A percentile compares a stretch with the other conserved stretches of the same genome.
phyloP scores from a whole-genome alignment of 2,329 filamentous ascomycete species.

The Ceratocystis variospora region DNA sequence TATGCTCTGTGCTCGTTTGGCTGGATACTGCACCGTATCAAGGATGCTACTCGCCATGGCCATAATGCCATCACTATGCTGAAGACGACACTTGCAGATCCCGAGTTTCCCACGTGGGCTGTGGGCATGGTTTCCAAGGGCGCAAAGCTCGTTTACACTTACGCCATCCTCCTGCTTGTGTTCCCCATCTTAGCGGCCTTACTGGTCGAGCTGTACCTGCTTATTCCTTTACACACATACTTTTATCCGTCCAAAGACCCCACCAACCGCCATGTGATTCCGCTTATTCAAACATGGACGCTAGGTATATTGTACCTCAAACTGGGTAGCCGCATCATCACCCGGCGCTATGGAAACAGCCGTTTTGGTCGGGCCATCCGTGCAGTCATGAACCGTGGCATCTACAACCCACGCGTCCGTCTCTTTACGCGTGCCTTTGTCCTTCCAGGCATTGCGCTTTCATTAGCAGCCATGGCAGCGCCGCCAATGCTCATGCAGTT shows the following conservation, averaged over 20 bases:
- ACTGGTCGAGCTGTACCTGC: slow-evolving; percentile 74
- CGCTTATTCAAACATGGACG: slow-evolving; percentile 88
- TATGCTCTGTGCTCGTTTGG: slow-evolving; percentile 59
- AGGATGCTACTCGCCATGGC: neutral
- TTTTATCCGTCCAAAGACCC: slow-evolving; percentile 33
- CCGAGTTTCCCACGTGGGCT: slow-evolving; percentile 22
- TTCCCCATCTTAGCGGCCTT: slow-evolving; percentile 69
- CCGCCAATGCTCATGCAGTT: slow-evolving; percentile 37
- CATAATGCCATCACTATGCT: neutral
- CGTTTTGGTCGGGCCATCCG: slow-evolving; percentile 61
- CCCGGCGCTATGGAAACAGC: slow-evolving; percentile 27
- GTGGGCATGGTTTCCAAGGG: slow-evolving; percentile 25
- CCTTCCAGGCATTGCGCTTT: slow-evolving; percentile 55
- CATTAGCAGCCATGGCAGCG: slow-evolving; percentile 44
- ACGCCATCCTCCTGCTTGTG: slow-evolving; percentile 58
- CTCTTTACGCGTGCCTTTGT: slow-evolving; percentile 78
- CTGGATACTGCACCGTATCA: slow-evolving; percentile 45
- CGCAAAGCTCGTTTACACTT: slow-evolving; percentile 54
- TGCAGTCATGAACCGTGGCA: slow-evolving; percentile 60
- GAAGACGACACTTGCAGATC: slow-evolving; percentile 14
- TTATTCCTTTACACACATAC: slow-evolving; percentile 76
- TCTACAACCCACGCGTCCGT: slow-evolving; percentile 61
- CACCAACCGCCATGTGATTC: slow-evolving; percentile 49
- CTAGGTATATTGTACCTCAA: slow-evolving; percentile 83
- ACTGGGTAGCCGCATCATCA: slow-evolving; percentile 44